These are phyloP conservation scores for Alternaria gansuensis DNA, from an alignment of 2,329 filamentous ascomycete genomes.

Conservation along the genomic window DNA sequence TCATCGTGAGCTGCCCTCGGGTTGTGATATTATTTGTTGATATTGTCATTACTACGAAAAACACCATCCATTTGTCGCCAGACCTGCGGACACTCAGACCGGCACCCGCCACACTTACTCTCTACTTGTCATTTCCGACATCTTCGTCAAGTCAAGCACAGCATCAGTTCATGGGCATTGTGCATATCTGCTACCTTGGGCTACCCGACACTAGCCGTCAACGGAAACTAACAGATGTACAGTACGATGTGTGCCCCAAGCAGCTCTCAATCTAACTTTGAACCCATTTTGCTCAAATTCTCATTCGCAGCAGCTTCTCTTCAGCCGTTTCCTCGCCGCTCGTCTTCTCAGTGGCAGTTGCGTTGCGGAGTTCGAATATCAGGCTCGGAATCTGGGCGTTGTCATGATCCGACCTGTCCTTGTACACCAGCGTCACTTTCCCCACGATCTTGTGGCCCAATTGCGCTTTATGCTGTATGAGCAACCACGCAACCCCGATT, in stretches of 20 bases:
- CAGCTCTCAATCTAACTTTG: background rate
- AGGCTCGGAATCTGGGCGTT: background rate
- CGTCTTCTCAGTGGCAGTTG: background rate
- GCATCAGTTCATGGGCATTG: background rate
- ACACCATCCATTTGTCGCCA: background rate
- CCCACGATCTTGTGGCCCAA: constrained; percentile 17
- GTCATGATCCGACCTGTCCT: background rate
- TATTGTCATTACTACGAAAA: background rate
- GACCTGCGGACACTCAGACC: background rate
- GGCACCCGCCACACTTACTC: background rate
- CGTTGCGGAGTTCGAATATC: background rate
- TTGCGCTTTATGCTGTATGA: constrained; percentile 15
- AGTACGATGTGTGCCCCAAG: background rate
- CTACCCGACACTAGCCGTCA: background rate
- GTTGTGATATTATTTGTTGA: background rate
- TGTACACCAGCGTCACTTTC: constrained; percentile 3
- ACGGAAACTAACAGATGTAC: background rate
- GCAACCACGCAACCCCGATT: constrained; percentile 19
- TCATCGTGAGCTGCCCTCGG: background rate
- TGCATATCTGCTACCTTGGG: background rate
- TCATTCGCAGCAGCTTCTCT: background rate
- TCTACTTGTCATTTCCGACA: background rate
- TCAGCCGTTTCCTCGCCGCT: background rate
- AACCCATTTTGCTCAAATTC: background rate
- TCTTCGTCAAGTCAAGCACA: background rate